Conservation (phyloP, 1,284 basidiomycete genomes). For the Sphagnurus paluster region DNA sequence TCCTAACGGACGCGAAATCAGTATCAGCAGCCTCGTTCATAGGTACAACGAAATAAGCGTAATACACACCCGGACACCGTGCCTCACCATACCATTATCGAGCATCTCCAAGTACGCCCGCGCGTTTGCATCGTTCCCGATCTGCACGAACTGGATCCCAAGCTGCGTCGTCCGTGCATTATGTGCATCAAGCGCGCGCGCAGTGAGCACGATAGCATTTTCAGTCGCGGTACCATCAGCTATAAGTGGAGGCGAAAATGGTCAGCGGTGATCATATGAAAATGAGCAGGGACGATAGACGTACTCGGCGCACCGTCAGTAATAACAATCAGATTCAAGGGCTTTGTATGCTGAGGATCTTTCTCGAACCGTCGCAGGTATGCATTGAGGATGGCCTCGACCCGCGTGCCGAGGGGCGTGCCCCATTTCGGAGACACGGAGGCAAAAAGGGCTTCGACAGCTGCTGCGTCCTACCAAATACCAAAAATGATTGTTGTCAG, state of each 20-base stretch:
- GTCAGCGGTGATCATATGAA: too few species aligned
- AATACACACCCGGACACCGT: conserved; percentile 21
- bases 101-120: conserved; percentile 37
- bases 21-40: background rate
- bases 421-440: background rate
- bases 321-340: background rate
- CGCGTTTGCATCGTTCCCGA: conserved; percentile 39
- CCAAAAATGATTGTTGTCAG: too few species aligned
- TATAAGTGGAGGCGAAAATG: too few species aligned
- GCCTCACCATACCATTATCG: conserved; percentile 37
- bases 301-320: background rate
- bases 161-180: conserved; percentile 23
- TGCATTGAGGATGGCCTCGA: background rate
- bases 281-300: too few species aligned
- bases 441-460: background rate
- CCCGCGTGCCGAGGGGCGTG: background rate
- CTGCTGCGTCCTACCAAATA: background rate
- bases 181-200: conserved; percentile 18
- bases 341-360: background rate
- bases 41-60: background rate
- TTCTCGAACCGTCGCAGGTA: background rate
- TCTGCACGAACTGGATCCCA: conserved; percentile 51
- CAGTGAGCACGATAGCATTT: too few species aligned
- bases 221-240: too few species aligned
- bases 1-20: conserved; percentile 14